Base-by-base conservation (phyloP, 2,329 filamentous ascomycete genomes). In the Colletotrichum viniferum region DNA sequence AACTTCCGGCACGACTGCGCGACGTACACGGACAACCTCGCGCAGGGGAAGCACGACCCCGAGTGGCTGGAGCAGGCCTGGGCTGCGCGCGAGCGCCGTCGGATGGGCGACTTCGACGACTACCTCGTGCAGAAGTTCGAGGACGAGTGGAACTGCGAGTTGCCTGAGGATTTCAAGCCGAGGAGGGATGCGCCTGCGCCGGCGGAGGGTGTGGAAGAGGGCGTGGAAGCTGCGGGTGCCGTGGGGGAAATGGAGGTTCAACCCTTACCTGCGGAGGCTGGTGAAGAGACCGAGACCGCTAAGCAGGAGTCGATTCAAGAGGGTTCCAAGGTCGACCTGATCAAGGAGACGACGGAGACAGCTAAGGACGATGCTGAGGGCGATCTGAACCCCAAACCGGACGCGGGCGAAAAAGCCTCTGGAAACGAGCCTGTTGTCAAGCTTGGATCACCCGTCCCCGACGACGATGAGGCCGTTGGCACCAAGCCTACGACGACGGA, bases 31-130 rank as follows among this genome's bases (percentile, higher is more conserved):
- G 85, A 87, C 28, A 85, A 90, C 77, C 81, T 92, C 21, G 77
- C 80, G 7, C 81, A 83, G 43, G 90, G 90, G 5, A 86, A 85
- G 38, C 88, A 91, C 73, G 89, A 91, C 77, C 84, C 86, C 2
- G 84, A 85, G 16, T 92, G 90, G 90, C 85, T 92, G 9, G 82
- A 79, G 18, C 84, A 88, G 71, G 90, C 90, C 1, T 90, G 87
- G 84, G 80, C 80, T 5, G 90, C 90, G 1, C 88, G 91, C 76
- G 83, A 85, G 69, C 83, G 85, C 79, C 87, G 89, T 71, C 84
- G 82, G 66, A 79, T 82, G 2, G 90, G 90, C 6, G 83, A 87
- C 3, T 92, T 90, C 75, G 86, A 91, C 73, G 85, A 86, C 5
- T 87, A 85, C 67, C 81, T 90, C 34, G 80, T 84, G 12, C 78